Percentiles rank a stretch among this genome's conserved stretches.
phyloP scores from a whole-genome alignment of 176 grass and related monocot genomes.

The Urochloa ruziziensis region DNA sequence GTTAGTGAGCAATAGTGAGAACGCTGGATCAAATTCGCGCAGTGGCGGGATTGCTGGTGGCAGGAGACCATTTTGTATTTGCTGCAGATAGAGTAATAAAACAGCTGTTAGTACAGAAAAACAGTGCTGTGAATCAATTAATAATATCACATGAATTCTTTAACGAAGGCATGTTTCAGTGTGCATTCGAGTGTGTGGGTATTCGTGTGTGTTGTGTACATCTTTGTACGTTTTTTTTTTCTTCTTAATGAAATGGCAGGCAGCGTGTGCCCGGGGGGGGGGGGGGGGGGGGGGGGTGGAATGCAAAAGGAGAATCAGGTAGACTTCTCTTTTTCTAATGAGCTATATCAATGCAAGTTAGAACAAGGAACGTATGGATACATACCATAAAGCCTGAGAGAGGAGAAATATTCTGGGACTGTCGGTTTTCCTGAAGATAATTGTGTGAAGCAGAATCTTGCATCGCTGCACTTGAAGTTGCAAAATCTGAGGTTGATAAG shows the following conservation, averaged over 20 bases:
- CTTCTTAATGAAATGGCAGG: no score
- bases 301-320: no score
- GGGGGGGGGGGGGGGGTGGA: no score
- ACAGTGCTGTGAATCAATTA: not conserved
- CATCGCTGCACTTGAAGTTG: slow-evolving; percentile 28
- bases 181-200: not conserved
- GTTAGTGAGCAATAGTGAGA: slow-evolving; percentile 60
- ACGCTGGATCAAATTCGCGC: slow-evolving; percentile 60
- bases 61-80: slow-evolving; percentile 58
- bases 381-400: slow-evolving; percentile 69
- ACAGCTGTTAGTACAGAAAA: slow-evolving; percentile 2
- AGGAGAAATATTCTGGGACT: slow-evolving; percentile 69
- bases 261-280: no score
- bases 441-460: slow-evolving; percentile 47
- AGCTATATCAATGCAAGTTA: not conserved
- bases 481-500: slow-evolving; percentile 45
- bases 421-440: slow-evolving; percentile 67
- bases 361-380: not conserved
- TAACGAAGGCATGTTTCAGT: not conserved
- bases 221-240: no score
- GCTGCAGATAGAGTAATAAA: slow-evolving; percentile 36
- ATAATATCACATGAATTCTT: not conserved
- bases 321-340: no score
- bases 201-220: not conserved
- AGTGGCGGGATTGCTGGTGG: slow-evolving; percentile 46